Evolutionary conservation across 2,329 filamentous ascomycete species (phyloP).

Genomic region (Paecilomyces fulvus): DNA sequence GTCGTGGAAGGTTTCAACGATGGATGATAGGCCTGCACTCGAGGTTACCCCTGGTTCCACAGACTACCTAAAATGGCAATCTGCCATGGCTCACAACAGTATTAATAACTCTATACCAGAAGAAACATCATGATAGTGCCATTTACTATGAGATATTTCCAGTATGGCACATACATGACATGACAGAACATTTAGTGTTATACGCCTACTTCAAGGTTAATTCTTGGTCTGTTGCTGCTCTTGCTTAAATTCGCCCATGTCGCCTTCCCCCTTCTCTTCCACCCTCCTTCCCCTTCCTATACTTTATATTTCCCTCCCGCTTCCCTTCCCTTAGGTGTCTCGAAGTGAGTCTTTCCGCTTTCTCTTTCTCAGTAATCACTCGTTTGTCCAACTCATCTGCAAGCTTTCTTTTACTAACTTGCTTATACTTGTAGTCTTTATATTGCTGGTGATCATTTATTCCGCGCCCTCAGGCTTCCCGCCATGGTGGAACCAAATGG

Average conservation of each 20-base stretch:
- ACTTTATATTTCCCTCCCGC: not conserved
- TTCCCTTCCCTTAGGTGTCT: not conserved
- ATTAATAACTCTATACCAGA: too few species aligned
- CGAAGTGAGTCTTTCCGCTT: not conserved
- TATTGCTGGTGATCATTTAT: not conserved
- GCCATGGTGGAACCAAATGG: not conserved
- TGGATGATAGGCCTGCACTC: too few species aligned
- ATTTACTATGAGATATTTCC: too few species aligned
- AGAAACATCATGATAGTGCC: too few species aligned
- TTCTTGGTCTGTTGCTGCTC: not conserved
- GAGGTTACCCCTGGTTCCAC: too few species aligned
- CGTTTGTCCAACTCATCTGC: not conserved
- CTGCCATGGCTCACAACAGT: too few species aligned
- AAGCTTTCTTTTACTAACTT: not conserved
- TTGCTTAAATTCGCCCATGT: not conserved
- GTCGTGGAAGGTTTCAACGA: too few species aligned
- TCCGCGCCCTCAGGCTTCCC: not conserved
- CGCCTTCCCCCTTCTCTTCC: not conserved
- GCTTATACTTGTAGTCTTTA: not conserved
- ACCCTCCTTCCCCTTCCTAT: not conserved
- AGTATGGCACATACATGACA: too few species aligned
- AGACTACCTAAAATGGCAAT: too few species aligned
- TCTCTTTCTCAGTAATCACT: not conserved
- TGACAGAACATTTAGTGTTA: too few species aligned
- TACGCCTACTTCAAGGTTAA: not conserved